phyloP scores from a whole-genome alignment of 78 protist genomes.

The Dictyostelium citrinum region DNA sequence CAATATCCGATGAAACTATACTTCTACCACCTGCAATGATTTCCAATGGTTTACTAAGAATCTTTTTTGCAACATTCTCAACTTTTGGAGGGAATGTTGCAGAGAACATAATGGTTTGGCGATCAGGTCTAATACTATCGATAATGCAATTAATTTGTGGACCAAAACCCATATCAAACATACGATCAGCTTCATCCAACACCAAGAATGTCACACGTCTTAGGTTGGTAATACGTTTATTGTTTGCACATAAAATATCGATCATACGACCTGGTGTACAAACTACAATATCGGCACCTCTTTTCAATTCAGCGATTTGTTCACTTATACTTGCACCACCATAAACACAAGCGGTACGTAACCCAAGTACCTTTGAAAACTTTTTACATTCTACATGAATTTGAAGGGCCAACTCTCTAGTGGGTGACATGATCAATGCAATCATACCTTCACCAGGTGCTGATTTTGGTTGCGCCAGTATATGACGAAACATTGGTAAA shows the following conservation, averaged over 20 bases:
- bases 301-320: conserved; percentile 95
- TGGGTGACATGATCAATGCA: conserved; percentile 96
- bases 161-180: conserved; percentile 98
- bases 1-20: conserved; percentile 84
- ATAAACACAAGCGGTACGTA: conserved; percentile 89
- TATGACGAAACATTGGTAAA: conserved; percentile 97
- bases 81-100: conserved; percentile 96
- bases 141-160: conserved; percentile 93
- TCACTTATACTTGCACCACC: conserved; percentile 96
- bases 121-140: conserved; percentile 89
- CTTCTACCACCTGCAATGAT: conserved; percentile 94
- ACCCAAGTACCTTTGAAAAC: conserved; percentile 76
- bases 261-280: conserved; percentile 99
- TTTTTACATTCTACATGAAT: conserved; percentile 86
- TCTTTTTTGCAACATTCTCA: conserved; percentile 81
- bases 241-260: conserved; percentile 95
- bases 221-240: conserved; percentile 94
- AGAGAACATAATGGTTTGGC: conserved; percentile 95
- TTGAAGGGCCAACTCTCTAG: conserved; percentile 98
- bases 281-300: conserved; percentile 96
- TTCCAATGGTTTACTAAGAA: conserved; percentile 91
- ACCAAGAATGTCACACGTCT: conserved; percentile 94
- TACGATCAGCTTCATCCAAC: conserved; percentile 99
- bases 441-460: conserved; percentile 96
- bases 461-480: conserved; percentile 91